Conservation (phyloP, 345 rosid species). For the Streptanthus diversifolius region DNA sequence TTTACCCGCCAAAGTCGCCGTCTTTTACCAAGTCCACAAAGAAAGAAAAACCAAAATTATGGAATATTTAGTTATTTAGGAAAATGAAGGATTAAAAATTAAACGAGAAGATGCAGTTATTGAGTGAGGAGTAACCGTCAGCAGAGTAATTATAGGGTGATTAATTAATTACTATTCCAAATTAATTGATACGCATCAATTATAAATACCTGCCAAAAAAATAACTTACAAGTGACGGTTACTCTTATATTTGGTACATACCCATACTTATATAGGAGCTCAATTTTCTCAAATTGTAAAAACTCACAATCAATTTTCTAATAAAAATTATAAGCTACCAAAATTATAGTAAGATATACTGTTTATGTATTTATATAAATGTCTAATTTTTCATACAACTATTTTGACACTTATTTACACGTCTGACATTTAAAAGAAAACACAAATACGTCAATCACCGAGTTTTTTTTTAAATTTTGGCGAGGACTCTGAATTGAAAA, state of each 20-base stretch:
- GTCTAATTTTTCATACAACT: background rate
- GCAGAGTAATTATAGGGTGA: background rate
- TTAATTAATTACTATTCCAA: conserved; percentile 2
- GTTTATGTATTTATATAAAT: background rate
- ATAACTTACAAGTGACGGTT: conserved; percentile 10
- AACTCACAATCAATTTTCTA: background rate
- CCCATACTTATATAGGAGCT: background rate
- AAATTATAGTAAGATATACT: background rate
- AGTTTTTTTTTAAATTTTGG: background rate
- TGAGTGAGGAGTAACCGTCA: conserved; percentile 20
- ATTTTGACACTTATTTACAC: background rate
- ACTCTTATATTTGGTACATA: conserved; percentile 18
- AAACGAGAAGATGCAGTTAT: conserved; percentile 11
- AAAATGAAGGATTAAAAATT: background rate
- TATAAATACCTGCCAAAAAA: background rate
- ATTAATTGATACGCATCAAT: background rate
- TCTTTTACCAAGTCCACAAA: conserved; percentile 24
- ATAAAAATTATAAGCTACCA: background rate
- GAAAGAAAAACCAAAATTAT: background rate
- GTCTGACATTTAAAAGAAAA: background rate
- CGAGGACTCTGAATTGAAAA: background rate
- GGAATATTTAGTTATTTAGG: background rate
- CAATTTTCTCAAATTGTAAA: background rate
- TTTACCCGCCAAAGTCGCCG: conserved; percentile 24
- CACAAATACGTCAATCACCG: background rate